phyloP scores from a whole-genome alignment of 805 yeast species.

The Wickerhamiella domercqiae region DNA sequence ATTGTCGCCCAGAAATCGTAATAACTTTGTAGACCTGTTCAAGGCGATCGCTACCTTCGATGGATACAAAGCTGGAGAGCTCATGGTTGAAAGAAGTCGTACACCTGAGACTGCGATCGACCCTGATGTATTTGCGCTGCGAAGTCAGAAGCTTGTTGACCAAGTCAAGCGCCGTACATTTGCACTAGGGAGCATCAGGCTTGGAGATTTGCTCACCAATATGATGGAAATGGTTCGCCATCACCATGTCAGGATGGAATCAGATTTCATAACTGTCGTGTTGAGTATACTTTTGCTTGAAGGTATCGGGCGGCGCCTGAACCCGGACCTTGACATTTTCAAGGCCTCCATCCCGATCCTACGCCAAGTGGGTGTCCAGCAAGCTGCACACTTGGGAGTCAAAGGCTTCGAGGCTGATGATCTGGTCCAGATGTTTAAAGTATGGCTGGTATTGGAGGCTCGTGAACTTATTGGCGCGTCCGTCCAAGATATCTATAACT shows the following conservation, averaged over 20 bases:
- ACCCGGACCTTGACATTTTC: slow-evolving; percentile 84
- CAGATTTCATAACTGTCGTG: slow-evolving; percentile 90
- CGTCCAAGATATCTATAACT: slow-evolving; percentile 44
- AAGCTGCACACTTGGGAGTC: slow-evolving; percentile 30
- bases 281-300: slow-evolving; percentile 82
- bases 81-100: slow-evolving; percentile 87
- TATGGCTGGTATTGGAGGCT: slow-evolving; percentile 82
- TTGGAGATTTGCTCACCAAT: slow-evolving; percentile 78
- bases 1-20: slow-evolving; percentile 56
- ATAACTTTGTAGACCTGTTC: slow-evolving; percentile 79
- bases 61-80: slow-evolving; percentile 86
- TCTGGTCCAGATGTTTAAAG: slow-evolving; percentile 67
- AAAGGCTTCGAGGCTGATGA: slow-evolving; percentile 31
- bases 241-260: slow-evolving; percentile 96
- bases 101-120: slow-evolving; percentile 88
- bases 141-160: slow-evolving; percentile 70
- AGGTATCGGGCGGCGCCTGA: slow-evolving; percentile 89
- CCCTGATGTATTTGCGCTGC: slow-evolving; percentile 70
- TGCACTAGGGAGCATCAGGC: slow-evolving; percentile 78
- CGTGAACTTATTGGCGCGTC: slow-evolving; percentile 76
- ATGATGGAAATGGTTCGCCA: slow-evolving; percentile 80
- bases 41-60: slow-evolving; percentile 80
- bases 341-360: slow-evolving; percentile 83
- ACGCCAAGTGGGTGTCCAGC: slow-evolving; percentile 52
- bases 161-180: slow-evolving; percentile 77